These are phyloP conservation scores for Pilaira anomala DNA, from an alignment of 192 early-diverging fungal genomes.

Conservation along the genomic window DNA sequence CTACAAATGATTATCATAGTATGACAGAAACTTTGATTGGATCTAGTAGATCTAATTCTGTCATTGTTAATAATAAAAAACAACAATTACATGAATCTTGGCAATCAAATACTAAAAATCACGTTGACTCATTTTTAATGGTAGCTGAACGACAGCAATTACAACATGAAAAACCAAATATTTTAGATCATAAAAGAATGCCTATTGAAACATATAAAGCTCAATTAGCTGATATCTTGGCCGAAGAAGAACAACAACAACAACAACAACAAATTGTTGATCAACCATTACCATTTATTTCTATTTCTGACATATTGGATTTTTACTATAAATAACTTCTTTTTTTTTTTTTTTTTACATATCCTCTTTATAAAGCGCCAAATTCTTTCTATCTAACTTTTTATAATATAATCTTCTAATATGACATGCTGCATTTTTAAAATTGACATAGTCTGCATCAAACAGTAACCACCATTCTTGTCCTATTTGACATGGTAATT, in stretches of 20 bases:
- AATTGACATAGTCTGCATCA: conserved; percentile 26
- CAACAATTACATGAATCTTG: too few relatives aligned
- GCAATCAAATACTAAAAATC: too few relatives aligned
- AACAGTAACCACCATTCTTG: conserved; percentile 37
- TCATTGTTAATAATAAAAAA: too few relatives aligned
- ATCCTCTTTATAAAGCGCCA: conserved; percentile 59
- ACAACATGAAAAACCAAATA: conserved; percentile 8
- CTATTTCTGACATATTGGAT: background rate
- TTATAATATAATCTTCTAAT: conserved; percentile 59
- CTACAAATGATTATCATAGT: background rate
- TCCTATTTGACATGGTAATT: conserved; percentile 52
- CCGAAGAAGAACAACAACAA: background rate
- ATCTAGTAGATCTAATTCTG: background rate
- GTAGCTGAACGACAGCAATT: conserved; percentile 3
- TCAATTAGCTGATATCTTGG: conserved; percentile 2
- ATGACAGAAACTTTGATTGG: conserved; percentile 5
- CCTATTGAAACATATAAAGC: conserved; percentile 11
- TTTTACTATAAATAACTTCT: background rate
- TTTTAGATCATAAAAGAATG: conserved; percentile 1
- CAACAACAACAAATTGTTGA: background rate
- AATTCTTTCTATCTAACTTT: conserved; percentile 38
- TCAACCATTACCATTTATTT: too few relatives aligned
- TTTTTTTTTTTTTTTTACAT: conserved; percentile 27
- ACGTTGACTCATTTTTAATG: background rate
- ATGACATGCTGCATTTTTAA: conserved; percentile 56